phyloP scores from a whole-genome alignment of 2,329 filamentous ascomycete species.

The Pseudocercospora fijiensis region DNA sequence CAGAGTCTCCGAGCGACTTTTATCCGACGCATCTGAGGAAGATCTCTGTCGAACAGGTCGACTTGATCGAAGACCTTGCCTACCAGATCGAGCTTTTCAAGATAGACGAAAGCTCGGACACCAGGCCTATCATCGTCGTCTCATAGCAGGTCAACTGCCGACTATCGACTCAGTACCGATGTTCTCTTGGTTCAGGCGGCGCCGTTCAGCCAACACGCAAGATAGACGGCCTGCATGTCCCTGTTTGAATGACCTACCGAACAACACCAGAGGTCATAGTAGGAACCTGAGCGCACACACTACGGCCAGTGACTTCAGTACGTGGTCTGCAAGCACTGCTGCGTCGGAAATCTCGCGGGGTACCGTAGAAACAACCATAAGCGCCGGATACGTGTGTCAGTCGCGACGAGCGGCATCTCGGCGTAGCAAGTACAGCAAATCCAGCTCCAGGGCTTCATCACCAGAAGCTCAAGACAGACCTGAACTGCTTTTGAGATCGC shows the following conservation, averaged over 20 bases:
- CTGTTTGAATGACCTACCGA: background rate
- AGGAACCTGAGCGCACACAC: background rate
- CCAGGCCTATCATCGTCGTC: background rate
- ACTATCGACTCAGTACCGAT: background rate
- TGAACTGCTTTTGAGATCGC: background rate
- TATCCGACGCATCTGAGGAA: slow-evolving; percentile 1
- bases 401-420: background rate
- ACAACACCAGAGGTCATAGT: background rate
- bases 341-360: background rate
- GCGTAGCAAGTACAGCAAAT: background rate
- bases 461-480: background rate
- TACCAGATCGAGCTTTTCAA: background rate
- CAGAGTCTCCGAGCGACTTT: background rate
- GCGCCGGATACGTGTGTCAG: background rate
- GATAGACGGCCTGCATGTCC: background rate
- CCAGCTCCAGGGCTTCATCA: background rate
- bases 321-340: background rate
- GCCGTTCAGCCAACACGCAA: background rate
- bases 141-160: background rate
- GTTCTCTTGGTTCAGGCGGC: slow-evolving; percentile 1
- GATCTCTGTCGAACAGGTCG: background rate
- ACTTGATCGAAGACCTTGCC: slow-evolving; percentile 1
- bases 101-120: background rate
- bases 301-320: background rate
- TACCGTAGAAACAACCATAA: slow-evolving; percentile 2